These are phyloP conservation scores for Paradendryphiella salina DNA, from an alignment of 2,329 filamentous ascomycete species.

Conservation along the genomic window DNA sequence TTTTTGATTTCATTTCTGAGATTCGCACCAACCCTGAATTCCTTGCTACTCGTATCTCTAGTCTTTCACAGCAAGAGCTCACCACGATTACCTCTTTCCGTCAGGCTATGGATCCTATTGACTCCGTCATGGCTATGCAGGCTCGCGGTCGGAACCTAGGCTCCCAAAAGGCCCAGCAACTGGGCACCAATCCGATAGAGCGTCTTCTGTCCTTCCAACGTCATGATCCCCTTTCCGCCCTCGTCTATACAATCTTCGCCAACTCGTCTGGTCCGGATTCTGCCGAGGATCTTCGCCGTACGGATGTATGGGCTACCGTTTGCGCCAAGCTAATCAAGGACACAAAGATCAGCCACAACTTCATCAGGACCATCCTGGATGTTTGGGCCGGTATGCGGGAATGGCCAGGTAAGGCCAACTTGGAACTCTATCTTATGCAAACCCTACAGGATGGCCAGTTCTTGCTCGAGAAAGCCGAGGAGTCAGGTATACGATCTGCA, in stretches of 20 bases:
- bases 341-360: conserved; percentile 72
- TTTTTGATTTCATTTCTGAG: conserved; percentile 78
- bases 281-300: conserved; percentile 75
- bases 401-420: conserved; percentile 85
- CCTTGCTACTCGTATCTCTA: conserved; percentile 77
- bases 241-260: conserved; percentile 88
- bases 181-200: conserved; percentile 70
- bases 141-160: conserved; percentile 55
- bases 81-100: conserved; percentile 76
- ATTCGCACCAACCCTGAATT: conserved; percentile 87
- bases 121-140: conserved; percentile 77
- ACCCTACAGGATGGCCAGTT: conserved; percentile 92
- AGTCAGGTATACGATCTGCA: conserved; percentile 68
- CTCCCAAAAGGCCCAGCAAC: conserved; percentile 55
- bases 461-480: conserved; percentile 80
- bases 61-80: conserved; percentile 75
- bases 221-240: conserved; percentile 79
- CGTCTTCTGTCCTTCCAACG: conserved; percentile 85
- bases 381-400: conserved; percentile 84
- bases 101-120: conserved; percentile 76
- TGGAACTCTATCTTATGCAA: conserved; percentile 95
- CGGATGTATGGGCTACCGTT: conserved; percentile 84
- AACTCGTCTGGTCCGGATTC: conserved; percentile 81
- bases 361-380: conserved; percentile 82
- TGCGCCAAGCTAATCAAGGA: conserved; percentile 82